Evolutionary conservation across 306 rosid genomes (phyloP).

Genomic region (Vigna hirtella): DNA sequence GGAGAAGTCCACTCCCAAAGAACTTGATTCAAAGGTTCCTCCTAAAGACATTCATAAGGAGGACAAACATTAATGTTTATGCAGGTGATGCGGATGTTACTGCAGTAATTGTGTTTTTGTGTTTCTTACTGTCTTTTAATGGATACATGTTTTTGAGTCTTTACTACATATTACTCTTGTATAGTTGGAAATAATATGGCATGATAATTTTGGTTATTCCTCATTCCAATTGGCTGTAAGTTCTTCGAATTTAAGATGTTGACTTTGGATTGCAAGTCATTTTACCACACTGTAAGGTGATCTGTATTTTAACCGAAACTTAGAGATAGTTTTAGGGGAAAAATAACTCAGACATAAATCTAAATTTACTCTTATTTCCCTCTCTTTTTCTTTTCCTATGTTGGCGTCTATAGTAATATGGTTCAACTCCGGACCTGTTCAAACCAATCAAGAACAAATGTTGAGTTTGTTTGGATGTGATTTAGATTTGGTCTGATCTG

Average conservation of each 20-base stretch:
- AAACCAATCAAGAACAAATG: not conserved
- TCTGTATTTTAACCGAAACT: conserved; percentile 2
- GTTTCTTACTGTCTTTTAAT: conserved; percentile 9
- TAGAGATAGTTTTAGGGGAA: not conserved
- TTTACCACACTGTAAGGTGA: not conserved
- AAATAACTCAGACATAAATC: not conserved
- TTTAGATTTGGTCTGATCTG: not conserved
- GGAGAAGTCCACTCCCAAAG: conserved; percentile 52
- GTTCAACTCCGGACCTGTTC: not conserved
- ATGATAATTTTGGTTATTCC: conserved; percentile 17
- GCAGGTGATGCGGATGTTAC: conserved; percentile 21
- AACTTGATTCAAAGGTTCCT: conserved; percentile 54
- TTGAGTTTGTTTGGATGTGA: not conserved
- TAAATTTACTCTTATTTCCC: not conserved
- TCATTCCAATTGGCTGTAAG: no score
- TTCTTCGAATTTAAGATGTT: not conserved
- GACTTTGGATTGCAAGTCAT: not conserved
- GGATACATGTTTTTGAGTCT: not conserved
- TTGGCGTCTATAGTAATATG: not conserved
- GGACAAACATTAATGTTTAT: conserved; percentile 49
- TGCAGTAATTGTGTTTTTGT: conserved; percentile 27
- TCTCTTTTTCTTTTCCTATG: not conserved
- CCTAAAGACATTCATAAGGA: conserved; percentile 55
- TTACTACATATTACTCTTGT: conserved; percentile 19
- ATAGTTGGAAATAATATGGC: conserved; percentile 18